These are phyloP conservation scores for Ophiostoma perfectum DNA, from an alignment of 2,329 filamentous ascomycete species.

Conservation along the genomic window DNA sequence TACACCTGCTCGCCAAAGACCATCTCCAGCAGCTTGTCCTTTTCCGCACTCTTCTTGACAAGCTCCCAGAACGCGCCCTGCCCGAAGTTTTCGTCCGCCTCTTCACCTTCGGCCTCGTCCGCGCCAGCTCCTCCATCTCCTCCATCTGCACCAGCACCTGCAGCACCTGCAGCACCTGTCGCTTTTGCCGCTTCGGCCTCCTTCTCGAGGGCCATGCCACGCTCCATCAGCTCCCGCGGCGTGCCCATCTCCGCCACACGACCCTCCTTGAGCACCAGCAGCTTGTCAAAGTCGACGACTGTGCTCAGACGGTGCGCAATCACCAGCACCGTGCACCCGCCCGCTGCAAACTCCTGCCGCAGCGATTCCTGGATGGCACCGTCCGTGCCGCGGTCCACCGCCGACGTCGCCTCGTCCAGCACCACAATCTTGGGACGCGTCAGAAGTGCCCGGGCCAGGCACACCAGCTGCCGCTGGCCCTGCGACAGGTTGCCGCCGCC, in stretches of 20 bases:
- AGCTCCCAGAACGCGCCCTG: conserved; percentile 26
- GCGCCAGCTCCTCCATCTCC: neutral
- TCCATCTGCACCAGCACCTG: conserved; percentile 15
- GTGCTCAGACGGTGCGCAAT: conserved; percentile 41
- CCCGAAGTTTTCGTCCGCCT: conserved; percentile 26
- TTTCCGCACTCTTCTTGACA: conserved; percentile 26
- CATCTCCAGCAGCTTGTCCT: conserved; percentile 26
- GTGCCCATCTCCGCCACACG: conserved; percentile 41
- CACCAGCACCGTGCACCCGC: conserved; percentile 49
- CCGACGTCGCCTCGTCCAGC: conserved; percentile 41
- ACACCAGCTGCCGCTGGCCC: conserved; percentile 47
- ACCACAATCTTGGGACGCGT: conserved; percentile 39
- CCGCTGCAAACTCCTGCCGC: conserved; percentile 42
- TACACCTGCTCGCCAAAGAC: conserved; percentile 14
- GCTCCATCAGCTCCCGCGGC: conserved; percentile 38
- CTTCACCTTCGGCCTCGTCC: conserved; percentile 27
- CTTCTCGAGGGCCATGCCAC: conserved; percentile 31
- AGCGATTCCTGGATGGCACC: conserved; percentile 52
- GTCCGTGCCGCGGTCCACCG: conserved; percentile 54
- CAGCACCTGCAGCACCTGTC: neutral
- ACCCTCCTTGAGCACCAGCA: conserved; percentile 46
- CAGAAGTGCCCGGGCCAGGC: conserved; percentile 43
- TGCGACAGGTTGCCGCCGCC: conserved; percentile 39
- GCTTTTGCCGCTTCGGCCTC: conserved; percentile 22
- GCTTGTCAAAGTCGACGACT: conserved; percentile 47